Conservation (phyloP, 2,329 filamentous ascomycete species). For the Ploettnerulaceae sp. region DNA sequence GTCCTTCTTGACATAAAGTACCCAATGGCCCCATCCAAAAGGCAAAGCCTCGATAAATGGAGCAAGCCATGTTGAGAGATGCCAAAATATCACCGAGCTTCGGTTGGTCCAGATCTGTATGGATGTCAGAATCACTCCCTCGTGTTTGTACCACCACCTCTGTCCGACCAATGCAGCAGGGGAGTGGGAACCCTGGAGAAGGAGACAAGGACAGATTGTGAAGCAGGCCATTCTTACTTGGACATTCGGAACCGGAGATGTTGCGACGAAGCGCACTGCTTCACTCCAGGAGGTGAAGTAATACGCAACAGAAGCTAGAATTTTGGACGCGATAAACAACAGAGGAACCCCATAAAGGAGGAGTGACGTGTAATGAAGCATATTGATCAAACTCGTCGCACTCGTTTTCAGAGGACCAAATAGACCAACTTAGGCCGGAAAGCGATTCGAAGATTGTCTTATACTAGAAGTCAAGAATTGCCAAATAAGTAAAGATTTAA, state of each 20-base stretch:
- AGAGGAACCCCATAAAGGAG: constrained; percentile 5
- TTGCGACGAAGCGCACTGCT: constrained; percentile 8
- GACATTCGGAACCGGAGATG: constrained; percentile 13
- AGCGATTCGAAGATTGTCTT: no score
- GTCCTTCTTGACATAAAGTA: constrained; percentile 14
- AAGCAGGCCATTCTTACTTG: constrained; percentile 4
- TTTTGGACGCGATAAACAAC: neutral
- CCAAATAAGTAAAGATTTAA: no score
- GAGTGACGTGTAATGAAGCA: constrained; percentile 1
- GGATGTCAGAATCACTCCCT: no score
- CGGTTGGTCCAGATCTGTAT: constrained; percentile 8
- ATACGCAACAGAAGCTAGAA: neutral
- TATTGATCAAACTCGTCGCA: neutral
- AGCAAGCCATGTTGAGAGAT: constrained; percentile 14
- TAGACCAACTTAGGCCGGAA: no score
- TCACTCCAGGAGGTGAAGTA: constrained; percentile 5
- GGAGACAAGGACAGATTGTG: no score
- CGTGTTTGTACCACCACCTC: no score
- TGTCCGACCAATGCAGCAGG: no score
- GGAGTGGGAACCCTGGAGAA: no score
- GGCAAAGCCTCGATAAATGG: constrained; percentile 15
- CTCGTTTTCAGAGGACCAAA: neutral
- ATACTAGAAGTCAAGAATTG: no score
- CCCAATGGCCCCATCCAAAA: constrained; percentile 18
- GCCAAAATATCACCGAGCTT: constrained; percentile 13